A percentile compares a stretch with the other conserved stretches of the same genome.
These are phyloP conservation scores for Cordyceps tenuipes DNA, from an alignment of 2,329 filamentous ascomycete genomes.

Conservation along the genomic window DNA sequence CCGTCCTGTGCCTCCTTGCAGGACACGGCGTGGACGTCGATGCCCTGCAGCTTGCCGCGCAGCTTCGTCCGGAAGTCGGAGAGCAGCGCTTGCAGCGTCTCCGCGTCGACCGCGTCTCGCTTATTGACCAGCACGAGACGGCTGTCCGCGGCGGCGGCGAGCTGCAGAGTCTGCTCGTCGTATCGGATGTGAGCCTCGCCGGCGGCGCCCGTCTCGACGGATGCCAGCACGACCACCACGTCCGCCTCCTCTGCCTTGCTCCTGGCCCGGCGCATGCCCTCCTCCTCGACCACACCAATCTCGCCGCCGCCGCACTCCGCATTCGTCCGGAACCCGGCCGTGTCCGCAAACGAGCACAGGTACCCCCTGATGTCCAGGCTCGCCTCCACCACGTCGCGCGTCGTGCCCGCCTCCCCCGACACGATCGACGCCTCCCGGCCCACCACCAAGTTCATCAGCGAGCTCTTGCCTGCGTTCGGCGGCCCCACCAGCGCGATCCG, in stretches of 20 bases:
- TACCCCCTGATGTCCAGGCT: constrained; percentile 83
- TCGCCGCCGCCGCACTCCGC: constrained; percentile 7
- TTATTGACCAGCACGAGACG: constrained; percentile 56
- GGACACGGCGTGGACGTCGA: constrained; percentile 49
- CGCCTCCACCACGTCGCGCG: constrained; percentile 86
- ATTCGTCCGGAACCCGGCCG: constrained; percentile 68
- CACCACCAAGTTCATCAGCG: constrained; percentile 80
- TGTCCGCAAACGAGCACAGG: constrained; percentile 90
- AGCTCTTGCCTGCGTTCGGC: constrained; percentile 93
- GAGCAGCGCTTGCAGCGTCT: constrained; percentile 31
- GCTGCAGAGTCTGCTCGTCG: constrained; percentile 46
- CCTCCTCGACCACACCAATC: constrained; percentile 72
- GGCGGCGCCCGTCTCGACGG: constrained; percentile 48
- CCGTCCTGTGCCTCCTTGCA: constrained; percentile 50
- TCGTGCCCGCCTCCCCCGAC: constrained; percentile 85
- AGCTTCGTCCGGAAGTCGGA: constrained; percentile 27
- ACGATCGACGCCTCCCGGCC: constrained; percentile 94
- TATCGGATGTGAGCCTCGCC: constrained; percentile 36
- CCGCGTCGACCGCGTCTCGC: constrained; percentile 38
- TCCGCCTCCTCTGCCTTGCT: constrained; percentile 76
- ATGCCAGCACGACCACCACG: constrained; percentile 72
- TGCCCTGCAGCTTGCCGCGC: constrained; percentile 24
- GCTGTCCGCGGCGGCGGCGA: constrained; percentile 41
- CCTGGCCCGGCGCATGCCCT: constrained; percentile 83
- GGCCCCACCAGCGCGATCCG: constrained; percentile 79